Evolutionary conservation across 2,329 filamentous ascomycete species (phyloP).

Genomic region (Calonectria pteridis): DNA sequence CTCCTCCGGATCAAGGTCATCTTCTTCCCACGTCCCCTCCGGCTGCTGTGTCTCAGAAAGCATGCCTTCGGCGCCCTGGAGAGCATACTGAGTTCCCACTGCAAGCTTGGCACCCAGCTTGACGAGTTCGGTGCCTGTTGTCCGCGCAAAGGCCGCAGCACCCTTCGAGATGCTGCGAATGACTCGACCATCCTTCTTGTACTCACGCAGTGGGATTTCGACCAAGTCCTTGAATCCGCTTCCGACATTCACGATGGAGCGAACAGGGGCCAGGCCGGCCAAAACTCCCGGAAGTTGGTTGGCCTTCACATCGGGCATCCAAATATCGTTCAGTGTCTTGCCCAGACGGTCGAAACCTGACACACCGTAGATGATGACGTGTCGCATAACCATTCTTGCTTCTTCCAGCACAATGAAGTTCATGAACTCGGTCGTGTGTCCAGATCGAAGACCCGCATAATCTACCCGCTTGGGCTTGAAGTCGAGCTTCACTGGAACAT

Average conservation of each 20-base stretch:
- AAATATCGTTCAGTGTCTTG: conserved; percentile 92
- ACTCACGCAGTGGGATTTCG: conserved; percentile 90
- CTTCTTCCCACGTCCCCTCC: conserved; percentile 67
- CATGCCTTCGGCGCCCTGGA: conserved; percentile 89
- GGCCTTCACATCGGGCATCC: conserved; percentile 91
- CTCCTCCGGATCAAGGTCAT: conserved; percentile 75
- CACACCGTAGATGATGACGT: conserved; percentile 93
- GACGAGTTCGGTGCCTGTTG: conserved; percentile 93
- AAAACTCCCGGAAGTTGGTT: conserved; percentile 92
- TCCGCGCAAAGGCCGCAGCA: conserved; percentile 88
- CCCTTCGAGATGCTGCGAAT: conserved; percentile 94
- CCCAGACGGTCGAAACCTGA: conserved; percentile 92
- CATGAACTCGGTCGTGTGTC: conserved; percentile 97
- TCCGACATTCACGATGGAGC: conserved; percentile 90
- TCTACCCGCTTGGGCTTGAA: conserved; percentile 99
- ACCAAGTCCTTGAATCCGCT: conserved; percentile 88
- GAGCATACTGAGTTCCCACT: conserved; percentile 92
- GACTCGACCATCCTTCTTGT: conserved; percentile 92
- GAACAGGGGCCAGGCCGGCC: conserved; percentile 89
- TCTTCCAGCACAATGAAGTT: conserved; percentile 96
- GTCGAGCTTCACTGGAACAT: conserved; percentile 85
- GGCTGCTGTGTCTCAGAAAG: conserved; percentile 62
- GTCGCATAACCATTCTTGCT: conserved; percentile 85
- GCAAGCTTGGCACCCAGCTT: conserved; percentile 94
- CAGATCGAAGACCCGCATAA: conserved; percentile 91